Evolutionary conservation across 805 yeast species (phyloP).

Genomic region (Scheffersomyces lignosus): DNA sequence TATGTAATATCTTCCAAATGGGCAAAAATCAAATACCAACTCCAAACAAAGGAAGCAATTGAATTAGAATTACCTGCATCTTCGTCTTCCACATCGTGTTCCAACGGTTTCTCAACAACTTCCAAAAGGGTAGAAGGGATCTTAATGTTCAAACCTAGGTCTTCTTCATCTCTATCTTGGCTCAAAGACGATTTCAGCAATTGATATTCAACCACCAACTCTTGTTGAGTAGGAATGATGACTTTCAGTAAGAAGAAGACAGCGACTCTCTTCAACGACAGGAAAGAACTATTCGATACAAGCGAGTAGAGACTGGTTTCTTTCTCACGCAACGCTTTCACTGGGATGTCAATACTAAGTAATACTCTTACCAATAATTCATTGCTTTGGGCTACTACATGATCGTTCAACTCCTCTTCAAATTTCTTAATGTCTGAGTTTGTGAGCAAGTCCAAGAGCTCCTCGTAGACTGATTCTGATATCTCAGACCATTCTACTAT

Average conservation of each 20-base stretch:
- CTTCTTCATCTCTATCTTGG: slow-evolving; percentile 22
- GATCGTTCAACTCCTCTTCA: slow-evolving; percentile 29
- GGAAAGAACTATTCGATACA: slow-evolving; percentile 16
- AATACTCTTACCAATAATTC: slow-evolving; percentile 33
- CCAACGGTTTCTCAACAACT: slow-evolving; percentile 26
- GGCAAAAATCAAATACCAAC: slow-evolving; percentile 64
- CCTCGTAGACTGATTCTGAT: slow-evolving; percentile 37
- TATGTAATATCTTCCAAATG: slow-evolving; percentile 67
- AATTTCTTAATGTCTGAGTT: slow-evolving; percentile 17
- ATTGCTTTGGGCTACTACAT: slow-evolving; percentile 31
- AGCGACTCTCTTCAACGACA: slow-evolving; percentile 43
- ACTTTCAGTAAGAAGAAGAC: slow-evolving; percentile 37
- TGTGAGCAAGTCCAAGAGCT: slow-evolving; percentile 44
- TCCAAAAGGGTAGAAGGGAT: slow-evolving; percentile 45
- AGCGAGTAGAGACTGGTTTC: slow-evolving; percentile 37
- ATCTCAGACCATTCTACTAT: slow-evolving; percentile 29
- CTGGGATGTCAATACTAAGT: slow-evolving; percentile 23
- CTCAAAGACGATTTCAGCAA: slow-evolving; percentile 42
- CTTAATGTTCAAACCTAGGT: slow-evolving; percentile 21
- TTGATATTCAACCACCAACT: slow-evolving; percentile 61
- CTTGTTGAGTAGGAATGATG: slow-evolving; percentile 53
- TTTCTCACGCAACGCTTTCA: slow-evolving; percentile 26
- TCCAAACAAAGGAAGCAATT: slow-evolving; percentile 35
- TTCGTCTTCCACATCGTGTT: slow-evolving; percentile 20
- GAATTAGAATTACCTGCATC: neutral